Evolutionary conservation across 1,139 yeast species (phyloP).

Genomic region (Saccharomyces pastorianus): DNA sequence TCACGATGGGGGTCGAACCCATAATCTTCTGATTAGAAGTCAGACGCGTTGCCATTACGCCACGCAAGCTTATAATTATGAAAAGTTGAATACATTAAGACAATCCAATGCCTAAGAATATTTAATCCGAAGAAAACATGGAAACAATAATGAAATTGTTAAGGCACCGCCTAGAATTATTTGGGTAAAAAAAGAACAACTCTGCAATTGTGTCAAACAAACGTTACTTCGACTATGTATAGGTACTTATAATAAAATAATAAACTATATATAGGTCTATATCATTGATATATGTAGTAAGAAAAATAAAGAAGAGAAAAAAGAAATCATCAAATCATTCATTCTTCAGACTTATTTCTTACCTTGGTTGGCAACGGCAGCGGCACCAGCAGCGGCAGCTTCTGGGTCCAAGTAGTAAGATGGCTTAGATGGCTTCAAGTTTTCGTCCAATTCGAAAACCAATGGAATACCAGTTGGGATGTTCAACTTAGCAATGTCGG

Average conservation of each 20-base stretch:
- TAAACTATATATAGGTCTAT: background rate
- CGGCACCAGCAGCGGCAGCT: conserved; percentile 99
- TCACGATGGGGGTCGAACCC: conserved; percentile 56
- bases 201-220: background rate
- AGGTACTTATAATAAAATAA: background rate
- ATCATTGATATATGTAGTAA: conserved; percentile 1
- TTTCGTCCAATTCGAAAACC: conserved; percentile 88
- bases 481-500: conserved; percentile 86
- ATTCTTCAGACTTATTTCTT: conserved; percentile 32
- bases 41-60: conserved; percentile 58
- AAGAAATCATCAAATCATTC: background rate
- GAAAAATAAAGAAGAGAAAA: background rate
- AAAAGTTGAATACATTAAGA: no score
- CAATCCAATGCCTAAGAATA: no score
- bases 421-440: conserved; percentile 84
- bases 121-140: no score
- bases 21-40: conserved; percentile 53
- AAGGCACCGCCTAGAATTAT: no score
- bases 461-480: conserved; percentile 98
- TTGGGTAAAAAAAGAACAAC: background rate
- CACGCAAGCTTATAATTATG: conserved; percentile 30
- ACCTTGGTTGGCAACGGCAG: conserved; percentile 98
- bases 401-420: conserved; percentile 97
- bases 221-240: background rate
- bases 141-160: no score